phyloP scores from a whole-genome alignment of 2,329 filamentous ascomycete genomes.

The Diaporthe sp. region DNA sequence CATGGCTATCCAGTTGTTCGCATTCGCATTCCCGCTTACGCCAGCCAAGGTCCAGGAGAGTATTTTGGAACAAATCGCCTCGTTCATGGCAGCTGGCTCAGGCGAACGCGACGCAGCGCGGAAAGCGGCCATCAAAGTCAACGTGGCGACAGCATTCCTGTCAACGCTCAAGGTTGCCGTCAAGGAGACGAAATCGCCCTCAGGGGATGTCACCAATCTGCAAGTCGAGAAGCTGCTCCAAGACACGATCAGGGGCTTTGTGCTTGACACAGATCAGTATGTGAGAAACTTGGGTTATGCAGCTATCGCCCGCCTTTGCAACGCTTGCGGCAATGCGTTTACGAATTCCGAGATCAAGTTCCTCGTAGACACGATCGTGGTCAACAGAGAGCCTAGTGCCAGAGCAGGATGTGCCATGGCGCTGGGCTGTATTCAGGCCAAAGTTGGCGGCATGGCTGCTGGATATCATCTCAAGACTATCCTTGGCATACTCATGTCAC shows the following conservation, averaged over 20 bases:
- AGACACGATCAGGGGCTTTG: slow-evolving; percentile 78
- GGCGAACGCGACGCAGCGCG: slow-evolving; percentile 89
- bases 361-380: slow-evolving; percentile 93
- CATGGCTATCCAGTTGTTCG: slow-evolving; percentile 92
- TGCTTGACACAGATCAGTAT: slow-evolving; percentile 87
- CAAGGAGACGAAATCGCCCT: slow-evolving; percentile 80
- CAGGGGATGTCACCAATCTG: slow-evolving; percentile 79
- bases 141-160: slow-evolving; percentile 85
- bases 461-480: slow-evolving; percentile 97
- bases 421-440: slow-evolving; percentile 91
- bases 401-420: slow-evolving; percentile 95
- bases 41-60: slow-evolving; percentile 95
- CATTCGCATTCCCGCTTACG: slow-evolving; percentile 89
- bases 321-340: slow-evolving; percentile 84
- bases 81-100: slow-evolving; percentile 84
- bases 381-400: slow-evolving; percentile 92
- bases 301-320: slow-evolving; percentile 88
- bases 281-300: slow-evolving; percentile 89
- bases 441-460: slow-evolving; percentile 97
- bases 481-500: slow-evolving; percentile 96
- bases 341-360: slow-evolving; percentile 89
- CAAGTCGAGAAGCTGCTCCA: slow-evolving; percentile 89
- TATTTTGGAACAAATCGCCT: slow-evolving; percentile 92
- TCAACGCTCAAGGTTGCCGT: slow-evolving; percentile 86
- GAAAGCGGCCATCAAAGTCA: slow-evolving; percentile 91